Conservation (phyloP, 2,329 filamentous ascomycete species). For the Ophiostoma novo-ulmi region DNA sequence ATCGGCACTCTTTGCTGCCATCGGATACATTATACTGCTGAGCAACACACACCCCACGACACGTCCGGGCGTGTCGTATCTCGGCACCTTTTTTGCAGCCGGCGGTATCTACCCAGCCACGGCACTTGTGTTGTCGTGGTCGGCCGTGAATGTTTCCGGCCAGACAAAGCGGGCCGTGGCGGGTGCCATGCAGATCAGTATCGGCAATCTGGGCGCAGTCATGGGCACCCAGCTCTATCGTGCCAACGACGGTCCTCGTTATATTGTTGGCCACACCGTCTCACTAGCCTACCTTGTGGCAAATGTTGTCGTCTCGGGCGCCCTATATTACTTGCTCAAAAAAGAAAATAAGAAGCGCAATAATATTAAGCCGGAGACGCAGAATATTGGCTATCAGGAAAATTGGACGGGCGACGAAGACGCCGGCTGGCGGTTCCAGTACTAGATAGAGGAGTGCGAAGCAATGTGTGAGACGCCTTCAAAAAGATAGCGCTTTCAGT, state of each 20-base stretch:
- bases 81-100: neutral
- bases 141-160: neutral
- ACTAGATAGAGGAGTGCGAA: neutral
- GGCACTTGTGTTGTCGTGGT: neutral
- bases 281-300: neutral
- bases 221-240: conserved; percentile 3
- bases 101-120: neutral
- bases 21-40: neutral
- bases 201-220: neutral
- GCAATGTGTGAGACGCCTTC: too few relatives aligned
- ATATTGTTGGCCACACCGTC: conserved; percentile 2
- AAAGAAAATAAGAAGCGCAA: neutral
- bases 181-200: conserved; percentile 1
- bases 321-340: neutral
- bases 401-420: neutral
- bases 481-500: too few relatives aligned
- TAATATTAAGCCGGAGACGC: neutral
- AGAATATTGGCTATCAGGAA: neutral
- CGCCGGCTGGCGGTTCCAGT: neutral
- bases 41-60: neutral
- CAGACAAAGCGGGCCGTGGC: conserved; percentile 1
- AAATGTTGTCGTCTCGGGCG: neutral
- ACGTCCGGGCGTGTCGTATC: neutral
- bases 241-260: neutral
- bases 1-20: neutral